Conservation (phyloP, 306 rosid genomes). For the Citrullus mucosospermus region DNA sequence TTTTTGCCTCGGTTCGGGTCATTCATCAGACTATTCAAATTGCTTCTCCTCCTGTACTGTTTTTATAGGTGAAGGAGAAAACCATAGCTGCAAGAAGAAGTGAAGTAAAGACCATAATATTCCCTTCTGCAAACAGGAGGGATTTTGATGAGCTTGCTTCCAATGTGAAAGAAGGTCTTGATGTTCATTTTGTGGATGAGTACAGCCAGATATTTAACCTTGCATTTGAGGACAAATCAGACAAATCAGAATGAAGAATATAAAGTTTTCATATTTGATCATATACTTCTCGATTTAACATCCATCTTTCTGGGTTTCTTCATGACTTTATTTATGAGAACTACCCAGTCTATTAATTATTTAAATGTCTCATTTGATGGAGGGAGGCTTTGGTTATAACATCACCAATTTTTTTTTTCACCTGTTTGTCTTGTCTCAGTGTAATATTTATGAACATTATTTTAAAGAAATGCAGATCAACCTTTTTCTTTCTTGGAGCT, state of each 20-base stretch:
- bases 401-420: background rate
- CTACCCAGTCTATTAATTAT: background rate
- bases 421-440: background rate
- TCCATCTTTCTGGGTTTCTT: background rate
- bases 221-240: conserved; percentile 34
- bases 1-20: background rate
- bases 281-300: background rate
- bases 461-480: background rate
- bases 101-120: conserved; percentile 68
- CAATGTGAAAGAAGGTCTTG: conserved; percentile 88
- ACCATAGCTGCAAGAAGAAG: conserved; percentile 94
- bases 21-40: conserved; percentile 6
- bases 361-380: conserved; percentile 2
- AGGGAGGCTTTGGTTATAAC: background rate
- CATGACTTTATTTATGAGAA: background rate
- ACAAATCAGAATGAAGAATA: background rate
- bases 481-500: background rate
- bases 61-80: conserved; percentile 85
- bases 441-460: conserved; percentile 9
- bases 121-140: conserved; percentile 85
- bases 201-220: conserved; percentile 56
- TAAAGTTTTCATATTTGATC: background rate
- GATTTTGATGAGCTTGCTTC: conserved; percentile 83
- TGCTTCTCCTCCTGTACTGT: background rate
- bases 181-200: conserved; percentile 86